Evolutionary conservation across 2,329 filamentous ascomycete genomes (phyloP).

Genomic region (Exophiala dermatitidis): DNA sequence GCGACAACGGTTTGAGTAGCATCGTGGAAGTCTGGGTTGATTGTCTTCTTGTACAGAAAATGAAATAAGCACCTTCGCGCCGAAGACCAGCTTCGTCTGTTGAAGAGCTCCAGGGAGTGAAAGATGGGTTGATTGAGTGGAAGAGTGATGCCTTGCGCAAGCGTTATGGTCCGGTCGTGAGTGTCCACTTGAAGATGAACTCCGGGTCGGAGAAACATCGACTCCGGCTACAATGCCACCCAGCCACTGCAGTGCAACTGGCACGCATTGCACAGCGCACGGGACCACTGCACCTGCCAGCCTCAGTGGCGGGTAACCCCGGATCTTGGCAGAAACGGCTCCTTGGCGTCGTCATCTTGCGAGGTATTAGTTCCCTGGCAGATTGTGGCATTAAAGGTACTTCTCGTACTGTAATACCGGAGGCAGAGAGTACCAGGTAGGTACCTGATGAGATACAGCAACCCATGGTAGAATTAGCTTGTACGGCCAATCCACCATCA

Average conservation of each 20-base stretch:
- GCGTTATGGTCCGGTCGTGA: no score
- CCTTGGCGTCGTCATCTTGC: neutral
- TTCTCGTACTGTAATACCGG: no score
- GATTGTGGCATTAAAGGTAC: no score
- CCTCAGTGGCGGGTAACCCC: neutral
- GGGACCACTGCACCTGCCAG: neutral
- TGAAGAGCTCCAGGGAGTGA: neutral
- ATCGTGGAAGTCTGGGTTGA: slow-evolving; percentile 4
- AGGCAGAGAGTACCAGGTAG: no score
- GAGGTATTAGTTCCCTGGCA: no score
- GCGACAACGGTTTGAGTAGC: slow-evolving; percentile 5
- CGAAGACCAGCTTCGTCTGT: neutral
- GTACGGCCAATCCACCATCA: no score
- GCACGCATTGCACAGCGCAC: neutral
- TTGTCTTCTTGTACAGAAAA: neutral
- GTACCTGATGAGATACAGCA: no score
- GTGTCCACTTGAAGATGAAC: no score
- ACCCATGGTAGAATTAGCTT: no score
- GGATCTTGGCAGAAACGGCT: slow-evolving; percentile 16
- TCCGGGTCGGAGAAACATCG: no score
- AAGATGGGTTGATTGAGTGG: slow-evolving; percentile 2
- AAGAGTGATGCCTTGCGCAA: neutral
- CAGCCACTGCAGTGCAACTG: neutral
- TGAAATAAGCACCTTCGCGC: neutral
- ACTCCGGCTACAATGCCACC: neutral